Evolutionary conservation across 495 filamentous ascomycete species (phyloP), one percentile per base, ranked within the genome.

Genomic region (Hyaloscypha hepaticicola): DNA sequence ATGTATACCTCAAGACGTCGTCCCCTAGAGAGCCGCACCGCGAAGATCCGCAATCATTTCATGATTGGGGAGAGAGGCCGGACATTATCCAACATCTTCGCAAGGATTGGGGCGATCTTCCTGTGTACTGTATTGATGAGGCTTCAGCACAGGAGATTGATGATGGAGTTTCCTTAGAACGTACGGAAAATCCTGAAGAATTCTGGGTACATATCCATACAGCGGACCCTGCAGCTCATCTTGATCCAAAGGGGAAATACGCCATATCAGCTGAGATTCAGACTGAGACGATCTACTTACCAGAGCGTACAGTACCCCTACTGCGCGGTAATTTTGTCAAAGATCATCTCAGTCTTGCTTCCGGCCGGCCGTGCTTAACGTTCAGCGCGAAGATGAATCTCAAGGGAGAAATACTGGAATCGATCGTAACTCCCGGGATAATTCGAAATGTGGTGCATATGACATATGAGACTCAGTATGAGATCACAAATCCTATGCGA

Each of bases 171-270:
- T 97, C 93, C 1, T 64, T 97, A 8, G 91, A 95, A 72, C 75
- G 74, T 11, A 80, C 90, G 2, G 77, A 79, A 0, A 75, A 78
- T 16, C 73, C 78, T 1, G 80, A 80, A 4, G 83, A 88, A 19
- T 89, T 84, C 69, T 98, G 96, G 96, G 77, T 98, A 31, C 92
- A 90, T 71, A 75, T 96, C 12, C 95, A 99, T 72, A 80, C 96
- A 38, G 95, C 96, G n/a, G 95, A 98, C 71, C 96, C 94, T 1
- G 89, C 93, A 4, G 91, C 95, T n/a, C 90, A 89, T 67, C 80
- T 98, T 60, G 51, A 72, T 1, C 82, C 81, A 14, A 78, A 86
- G 21, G 77, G 85, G 53, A 70, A 76, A 12, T 72, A 90, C 19
- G 85, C 87, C 22, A 76, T 85, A 66, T 83, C 87, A 67, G 93